Conservation (phyloP, 2,329 filamentous ascomycete genomes). For the Aphanocladium album region DNA sequence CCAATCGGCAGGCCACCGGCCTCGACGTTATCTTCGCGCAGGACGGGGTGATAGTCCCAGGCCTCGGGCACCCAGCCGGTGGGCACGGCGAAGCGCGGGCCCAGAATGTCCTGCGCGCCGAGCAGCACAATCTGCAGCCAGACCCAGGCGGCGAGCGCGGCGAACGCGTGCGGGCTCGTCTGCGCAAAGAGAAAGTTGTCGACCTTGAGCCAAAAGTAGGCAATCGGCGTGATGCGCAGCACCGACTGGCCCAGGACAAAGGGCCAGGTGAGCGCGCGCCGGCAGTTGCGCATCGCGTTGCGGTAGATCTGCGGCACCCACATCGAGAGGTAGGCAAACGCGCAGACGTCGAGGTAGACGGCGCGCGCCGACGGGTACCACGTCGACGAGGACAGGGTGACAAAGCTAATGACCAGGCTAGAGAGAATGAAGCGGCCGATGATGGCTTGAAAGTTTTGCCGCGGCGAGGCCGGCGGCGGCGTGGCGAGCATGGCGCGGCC, state of each 20-base stretch:
- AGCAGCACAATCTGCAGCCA: slow-evolving; percentile 81
- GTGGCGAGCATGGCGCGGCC: slow-evolving; percentile 22
- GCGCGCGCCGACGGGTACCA: slow-evolving; percentile 54
- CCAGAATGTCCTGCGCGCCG: slow-evolving; percentile 76
- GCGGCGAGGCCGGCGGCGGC: slow-evolving; percentile 22
- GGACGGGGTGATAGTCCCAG: slow-evolving; percentile 92
- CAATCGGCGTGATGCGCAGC: slow-evolving; percentile 71
- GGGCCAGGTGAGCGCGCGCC: slow-evolving; percentile 83
- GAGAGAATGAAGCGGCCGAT: slow-evolving; percentile 53
- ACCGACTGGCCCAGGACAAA: slow-evolving; percentile 82
- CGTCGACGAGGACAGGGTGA: slow-evolving; percentile 54
- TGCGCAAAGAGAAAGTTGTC: slow-evolving; percentile 79
- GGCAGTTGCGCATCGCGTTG: slow-evolving; percentile 86
- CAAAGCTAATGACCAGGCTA: slow-evolving; percentile 51
- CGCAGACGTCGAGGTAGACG: slow-evolving; percentile 57
- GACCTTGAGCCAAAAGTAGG: slow-evolving; percentile 75
- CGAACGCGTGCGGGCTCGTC: slow-evolving; percentile 61
- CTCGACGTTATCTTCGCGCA: slow-evolving; percentile 78
- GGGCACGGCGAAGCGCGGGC: slow-evolving; percentile 80
- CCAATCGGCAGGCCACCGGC: slow-evolving; percentile 77
- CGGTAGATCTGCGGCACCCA: slow-evolving; percentile 91
- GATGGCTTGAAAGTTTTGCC: slow-evolving; percentile 48
- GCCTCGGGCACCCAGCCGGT: slow-evolving; percentile 64
- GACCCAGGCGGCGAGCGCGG: slow-evolving; percentile 63
- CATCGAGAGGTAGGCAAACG: slow-evolving; percentile 77